Evolutionary conservation across 345 rosid species (phyloP), one percentile per base, ranked within the genome.

Genomic region (Ceriops tagal): DNA sequence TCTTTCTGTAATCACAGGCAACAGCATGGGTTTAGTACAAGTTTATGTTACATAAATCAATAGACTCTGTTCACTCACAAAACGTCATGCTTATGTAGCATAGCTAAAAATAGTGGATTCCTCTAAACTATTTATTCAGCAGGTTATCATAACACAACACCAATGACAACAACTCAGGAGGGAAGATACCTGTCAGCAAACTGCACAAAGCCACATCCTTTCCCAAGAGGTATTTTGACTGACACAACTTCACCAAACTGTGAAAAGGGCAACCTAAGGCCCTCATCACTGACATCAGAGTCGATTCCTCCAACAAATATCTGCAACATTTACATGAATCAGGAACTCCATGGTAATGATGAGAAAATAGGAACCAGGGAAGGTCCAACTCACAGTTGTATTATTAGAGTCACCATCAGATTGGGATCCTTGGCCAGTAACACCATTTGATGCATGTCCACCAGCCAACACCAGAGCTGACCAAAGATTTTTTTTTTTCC

Each of bases 281-380:
- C 97, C 75, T 91, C 97, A 66, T 95, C 96, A 58, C 84, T 83
- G 62, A 83, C 83, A 71, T 91, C 91, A 64, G 96, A 74, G 77
- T 91, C 99, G 58, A 95, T 89, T 13, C 97, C 99, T 28, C 99
- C 99, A 51, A 91, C 97, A 63, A 95, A 91, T 61, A 91, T 91
- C 99, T 95, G 75, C 71, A 80, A 70, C n/a, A 47, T 43, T 43
- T 75, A 66, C 27, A 67, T 67, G 24, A 62, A 64, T 72, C 8
- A 72, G 73, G 67, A 64, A 55, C 68, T 57, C 72, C 39, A 68
- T 1, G 68, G 21, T 53, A 58, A 30, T 53, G 58, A 21, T 32
- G 19, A 51, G 34, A 58, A 56, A 59, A 70, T 52, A 51, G 72
- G 58, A 31, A 30, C 24, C 64, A 62, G 5, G 73, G 6, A 69